phyloP scores from a whole-genome alignment of 2,329 filamentous ascomycete species.

The Fusarium haematococcum region DNA sequence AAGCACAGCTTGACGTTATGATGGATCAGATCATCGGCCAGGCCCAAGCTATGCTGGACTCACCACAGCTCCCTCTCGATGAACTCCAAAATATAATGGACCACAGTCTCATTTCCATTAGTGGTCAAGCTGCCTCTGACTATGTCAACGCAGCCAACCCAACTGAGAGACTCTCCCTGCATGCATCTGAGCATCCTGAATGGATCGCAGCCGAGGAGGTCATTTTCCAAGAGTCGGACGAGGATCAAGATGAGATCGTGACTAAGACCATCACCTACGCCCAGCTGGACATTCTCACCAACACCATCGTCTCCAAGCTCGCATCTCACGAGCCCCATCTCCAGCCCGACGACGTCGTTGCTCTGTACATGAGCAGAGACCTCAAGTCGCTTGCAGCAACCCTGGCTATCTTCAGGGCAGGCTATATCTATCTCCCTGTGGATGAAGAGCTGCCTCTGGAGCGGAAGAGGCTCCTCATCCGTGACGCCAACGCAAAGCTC shows the following conservation, averaged over 20 bases:
- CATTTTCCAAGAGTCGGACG: background rate
- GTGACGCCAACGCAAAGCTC: conserved; percentile 12
- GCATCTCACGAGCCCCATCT: background rate
- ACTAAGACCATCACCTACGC: conserved; percentile 15
- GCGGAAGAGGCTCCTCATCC: conserved; percentile 20
- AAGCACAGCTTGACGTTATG: conserved; percentile 14
- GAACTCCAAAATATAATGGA: conserved; percentile 5
- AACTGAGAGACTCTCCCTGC: background rate
- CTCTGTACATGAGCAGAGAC: conserved; percentile 15
- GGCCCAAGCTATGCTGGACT: background rate
- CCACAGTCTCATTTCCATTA: background rate
- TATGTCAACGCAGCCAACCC: background rate
- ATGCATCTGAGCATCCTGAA: conserved; percentile 1
- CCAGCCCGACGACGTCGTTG: conserved; percentile 3
- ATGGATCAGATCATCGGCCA: conserved; percentile 13
- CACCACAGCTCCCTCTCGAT: background rate
- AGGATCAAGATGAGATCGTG: background rate
- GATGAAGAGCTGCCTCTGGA: conserved; percentile 11
- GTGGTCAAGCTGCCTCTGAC: background rate
- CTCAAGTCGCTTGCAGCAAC: conserved; percentile 15
- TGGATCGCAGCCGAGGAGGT: conserved; percentile 24
- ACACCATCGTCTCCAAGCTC: background rate
- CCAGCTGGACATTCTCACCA: background rate
- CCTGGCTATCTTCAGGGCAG: conserved; percentile 21
- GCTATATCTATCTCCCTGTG: conserved; percentile 6